A percentile compares a stretch with the other conserved stretches of the same genome.
phyloP scores from a whole-genome alignment of 768 basidiomycete genomes.

The Porphyrellus cyaneotinctus region DNA sequence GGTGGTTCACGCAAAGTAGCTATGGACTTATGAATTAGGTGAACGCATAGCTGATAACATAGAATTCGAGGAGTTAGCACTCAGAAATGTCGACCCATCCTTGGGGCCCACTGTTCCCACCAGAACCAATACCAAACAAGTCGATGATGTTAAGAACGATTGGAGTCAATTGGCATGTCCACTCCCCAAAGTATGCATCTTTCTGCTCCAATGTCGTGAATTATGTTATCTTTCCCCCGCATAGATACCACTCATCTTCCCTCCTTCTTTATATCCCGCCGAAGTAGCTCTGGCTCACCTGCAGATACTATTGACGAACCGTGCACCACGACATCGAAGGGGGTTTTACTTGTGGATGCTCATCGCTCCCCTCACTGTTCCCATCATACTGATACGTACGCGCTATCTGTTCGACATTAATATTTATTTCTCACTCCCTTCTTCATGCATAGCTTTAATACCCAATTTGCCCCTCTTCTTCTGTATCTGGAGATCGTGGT shows the following conservation, averaged over 20 bases:
- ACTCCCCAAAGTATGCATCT: conserved; percentile 11
- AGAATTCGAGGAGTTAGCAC: conserved; percentile 76
- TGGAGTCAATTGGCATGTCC: conserved; percentile 6
- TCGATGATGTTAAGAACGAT: conserved; percentile 9
- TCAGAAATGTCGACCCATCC: conserved; percentile 70
- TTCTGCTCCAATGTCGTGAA: background rate
- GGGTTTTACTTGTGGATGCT: conserved; percentile 66
- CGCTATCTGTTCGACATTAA: conserved; percentile 3
- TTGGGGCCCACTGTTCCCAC: conserved; percentile 49
- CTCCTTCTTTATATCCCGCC: conserved; percentile 53
- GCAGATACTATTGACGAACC: conserved; percentile 44
- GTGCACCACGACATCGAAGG: conserved; percentile 60
- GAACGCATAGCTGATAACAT: conserved; percentile 66
- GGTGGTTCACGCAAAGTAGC: conserved; percentile 34
- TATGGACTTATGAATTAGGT: conserved; percentile 57
- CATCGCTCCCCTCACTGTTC: conserved; percentile 67
- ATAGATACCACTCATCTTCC: conserved; percentile 51
- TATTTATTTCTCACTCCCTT: background rate
- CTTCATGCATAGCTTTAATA: conserved; percentile 57
- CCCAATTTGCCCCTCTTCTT: conserved; percentile 86
- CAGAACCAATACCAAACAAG: conserved; percentile 14
- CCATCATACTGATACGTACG: conserved; percentile 75
- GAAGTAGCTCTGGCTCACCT: conserved; percentile 39
- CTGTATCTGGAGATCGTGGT: conserved; percentile 82
- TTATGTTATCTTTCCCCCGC: background rate